Evolutionary conservation across 768 basidiomycete genomes (phyloP).

Genomic region (Lactarius trivialis): DNA sequence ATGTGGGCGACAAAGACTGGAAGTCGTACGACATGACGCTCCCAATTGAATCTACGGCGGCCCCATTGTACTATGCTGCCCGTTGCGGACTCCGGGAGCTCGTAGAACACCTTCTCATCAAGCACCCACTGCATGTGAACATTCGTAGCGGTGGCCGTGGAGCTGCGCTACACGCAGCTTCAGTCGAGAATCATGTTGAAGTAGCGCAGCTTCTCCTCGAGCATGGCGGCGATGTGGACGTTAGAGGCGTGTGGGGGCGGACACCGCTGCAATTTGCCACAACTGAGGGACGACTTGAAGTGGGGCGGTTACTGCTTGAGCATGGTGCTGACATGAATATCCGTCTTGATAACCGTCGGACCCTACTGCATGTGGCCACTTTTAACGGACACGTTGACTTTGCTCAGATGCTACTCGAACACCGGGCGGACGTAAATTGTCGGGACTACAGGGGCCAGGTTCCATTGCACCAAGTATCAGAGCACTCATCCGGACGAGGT

Average conservation of each 20-base stretch:
- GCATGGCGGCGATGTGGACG: neutral
- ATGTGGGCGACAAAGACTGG: neutral
- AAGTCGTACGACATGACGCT: neutral
- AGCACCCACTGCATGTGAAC: neutral
- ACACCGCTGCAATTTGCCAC: neutral
- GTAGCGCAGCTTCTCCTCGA: neutral
- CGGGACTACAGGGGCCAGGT: neutral
- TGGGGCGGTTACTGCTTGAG: neutral
- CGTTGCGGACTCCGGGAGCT: neutral
- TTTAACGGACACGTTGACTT: neutral
- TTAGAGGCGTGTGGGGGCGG: rapidly evolving
- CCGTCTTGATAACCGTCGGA: rapidly evolving
- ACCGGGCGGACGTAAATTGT: neutral
- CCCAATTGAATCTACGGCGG: neutral
- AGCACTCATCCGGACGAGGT: rapidly evolving
- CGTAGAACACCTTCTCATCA: neutral
- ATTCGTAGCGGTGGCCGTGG: neutral
- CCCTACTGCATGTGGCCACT: neutral
- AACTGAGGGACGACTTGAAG: neutral
- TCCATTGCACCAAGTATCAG: neutral
- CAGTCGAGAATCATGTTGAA: neutral
- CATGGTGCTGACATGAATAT: neutral
- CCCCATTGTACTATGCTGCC: neutral
- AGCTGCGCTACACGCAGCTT: neutral
- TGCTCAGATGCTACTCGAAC: neutral